Base-by-base conservation (phyloP, 805 yeast species). In the Grigorovia humatica region DNA sequence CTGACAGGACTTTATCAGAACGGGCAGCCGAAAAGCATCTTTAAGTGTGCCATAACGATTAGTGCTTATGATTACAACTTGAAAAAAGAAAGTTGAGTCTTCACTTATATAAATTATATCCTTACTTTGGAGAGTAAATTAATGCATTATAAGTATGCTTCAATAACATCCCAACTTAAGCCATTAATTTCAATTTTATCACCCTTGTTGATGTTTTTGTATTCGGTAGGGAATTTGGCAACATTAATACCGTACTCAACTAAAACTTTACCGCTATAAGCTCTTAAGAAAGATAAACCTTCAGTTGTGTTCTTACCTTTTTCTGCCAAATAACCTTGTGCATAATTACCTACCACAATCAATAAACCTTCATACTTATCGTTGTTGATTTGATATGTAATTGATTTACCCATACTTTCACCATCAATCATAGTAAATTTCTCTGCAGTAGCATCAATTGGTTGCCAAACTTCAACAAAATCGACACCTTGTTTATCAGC, bases 381-480 rank as follows among this genome's bases (percentile, higher is more conserved):
- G 35, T 58, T 57, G 19, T 57, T 59, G n/a, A 59, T 54, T 47
- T 59, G 52, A n/a, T 64, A 58, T 13, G 64, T 61, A n/a, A 64
- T 55, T 1, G 64, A 59, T 49, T 55, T 56, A 18, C 59, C 61
- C 17, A 42, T 11, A 12, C 43, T 27, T 20, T 42, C 50, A n/a
- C 53, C 51, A 18, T 49, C 45, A 15, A 52, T 43, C 27, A 59
- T 52, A 8, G 59, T 60, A 23, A 59, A 52, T 30, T 62, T 65
- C 4, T 53, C 55, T 23, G 55, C 52, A 23, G 50, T 48, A 9
- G 65, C 56, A 44, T 66, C 66, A 41, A 68, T 47, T 49, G 71
- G 70, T 54, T 67, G 70, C 71, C 71, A 68, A 19, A 68, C 53
- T 52, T 68, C 71, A 44, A 59, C 55, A 48, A 68, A 68, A 2